Percentiles rank a stretch among this genome's conserved stretches.
phyloP scores from a whole-genome alignment of 345 rosid species.

The Garcia nutans region DNA sequence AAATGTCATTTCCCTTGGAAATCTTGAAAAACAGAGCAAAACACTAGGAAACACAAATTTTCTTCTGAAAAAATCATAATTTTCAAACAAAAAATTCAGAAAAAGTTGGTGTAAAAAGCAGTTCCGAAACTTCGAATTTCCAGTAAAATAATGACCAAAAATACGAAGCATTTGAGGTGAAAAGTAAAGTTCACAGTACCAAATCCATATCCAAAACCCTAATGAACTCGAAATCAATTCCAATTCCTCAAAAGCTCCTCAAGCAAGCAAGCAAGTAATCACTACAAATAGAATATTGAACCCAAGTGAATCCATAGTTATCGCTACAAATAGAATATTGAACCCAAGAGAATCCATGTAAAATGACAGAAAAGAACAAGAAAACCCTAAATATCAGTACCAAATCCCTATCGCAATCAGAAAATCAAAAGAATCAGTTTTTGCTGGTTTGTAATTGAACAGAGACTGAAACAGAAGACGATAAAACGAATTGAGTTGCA shows the following conservation, averaged over 20 bases:
- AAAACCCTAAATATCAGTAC: neutral
- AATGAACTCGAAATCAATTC: slow-evolving; percentile 25
- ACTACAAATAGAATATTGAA: neutral
- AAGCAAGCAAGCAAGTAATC: neutral
- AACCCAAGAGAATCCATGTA: neutral
- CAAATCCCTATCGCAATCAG: neutral
- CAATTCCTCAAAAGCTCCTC: neutral
- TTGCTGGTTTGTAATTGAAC: slow-evolving; percentile 1
- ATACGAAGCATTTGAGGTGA: neutral
- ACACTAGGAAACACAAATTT: neutral
- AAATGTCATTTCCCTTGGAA: neutral
- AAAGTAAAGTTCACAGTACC: slow-evolving; percentile 12
- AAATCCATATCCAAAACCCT: slow-evolving; percentile 40
- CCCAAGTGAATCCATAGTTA: neutral
- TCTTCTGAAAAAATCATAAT: slow-evolving; percentile 16
- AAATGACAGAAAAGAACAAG: neutral
- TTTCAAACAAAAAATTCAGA: neutral
- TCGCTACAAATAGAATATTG: neutral
- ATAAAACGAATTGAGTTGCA: neutral
- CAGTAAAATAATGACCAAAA: neutral
- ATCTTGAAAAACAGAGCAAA: neutral
- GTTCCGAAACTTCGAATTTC: neutral
- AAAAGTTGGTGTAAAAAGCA: slow-evolving; percentile 1
- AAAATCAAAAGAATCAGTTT: neutral
- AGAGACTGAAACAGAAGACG: neutral